phyloP scores from a whole-genome alignment of 345 rosid species.

The Brassica rapa region DNA sequence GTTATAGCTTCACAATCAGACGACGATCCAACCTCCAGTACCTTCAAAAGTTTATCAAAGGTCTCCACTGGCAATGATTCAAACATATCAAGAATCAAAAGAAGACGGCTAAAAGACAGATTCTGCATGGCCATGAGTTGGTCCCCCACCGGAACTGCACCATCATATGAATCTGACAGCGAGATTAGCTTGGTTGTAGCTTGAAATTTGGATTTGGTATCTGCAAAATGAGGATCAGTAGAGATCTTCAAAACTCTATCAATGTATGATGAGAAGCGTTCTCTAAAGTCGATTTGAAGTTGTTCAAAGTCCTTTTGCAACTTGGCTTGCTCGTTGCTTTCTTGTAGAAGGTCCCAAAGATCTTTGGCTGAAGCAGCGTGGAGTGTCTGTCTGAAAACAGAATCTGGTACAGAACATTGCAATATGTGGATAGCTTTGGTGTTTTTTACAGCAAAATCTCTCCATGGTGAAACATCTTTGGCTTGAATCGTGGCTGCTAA shows the following conservation, averaged over 20 bases:
- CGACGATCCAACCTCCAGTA: neutral
- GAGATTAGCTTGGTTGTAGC: neutral
- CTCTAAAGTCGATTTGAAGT: neutral
- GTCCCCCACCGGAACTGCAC: neutral
- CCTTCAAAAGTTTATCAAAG: neutral
- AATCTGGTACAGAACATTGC: constrained; percentile 19
- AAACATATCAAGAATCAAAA: neutral
- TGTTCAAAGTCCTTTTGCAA: neutral
- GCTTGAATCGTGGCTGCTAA: neutral
- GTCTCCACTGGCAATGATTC: neutral
- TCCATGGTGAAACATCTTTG: constrained; percentile 13
- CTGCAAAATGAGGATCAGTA: neutral
- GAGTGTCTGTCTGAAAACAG: constrained; percentile 1
- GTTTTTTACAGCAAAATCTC: constrained; percentile 17
- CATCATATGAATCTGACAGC: neutral
- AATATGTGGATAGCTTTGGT: constrained; percentile 16
- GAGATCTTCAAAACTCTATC: neutral
- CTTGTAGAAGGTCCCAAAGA: constrained; percentile 14
- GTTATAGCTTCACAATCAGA: neutral
- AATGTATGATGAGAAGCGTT: neutral
- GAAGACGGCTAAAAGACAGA: neutral
- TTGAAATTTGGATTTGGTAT: neutral
- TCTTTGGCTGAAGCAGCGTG: constrained; percentile 18
- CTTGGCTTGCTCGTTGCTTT: constrained; percentile 15
- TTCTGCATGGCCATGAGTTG: neutral